A percentile compares a stretch with the other conserved stretches of the same genome.
phyloP scores from a whole-genome alignment of 352 stramenopile species.

The Aphanomyces invadans region DNA sequence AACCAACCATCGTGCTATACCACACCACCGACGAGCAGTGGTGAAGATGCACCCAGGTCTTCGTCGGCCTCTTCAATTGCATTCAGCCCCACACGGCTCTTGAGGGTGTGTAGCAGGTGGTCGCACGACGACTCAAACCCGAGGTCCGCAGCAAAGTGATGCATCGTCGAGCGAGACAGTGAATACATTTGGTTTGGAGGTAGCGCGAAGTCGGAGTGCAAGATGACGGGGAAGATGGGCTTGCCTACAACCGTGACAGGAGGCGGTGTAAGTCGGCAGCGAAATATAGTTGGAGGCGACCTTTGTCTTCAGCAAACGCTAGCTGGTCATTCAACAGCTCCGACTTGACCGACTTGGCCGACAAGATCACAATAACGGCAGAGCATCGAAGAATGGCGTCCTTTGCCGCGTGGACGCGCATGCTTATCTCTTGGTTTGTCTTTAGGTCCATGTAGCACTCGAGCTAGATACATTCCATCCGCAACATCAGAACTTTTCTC shows the following conservation, averaged over 20 bases:
- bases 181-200: conserved; percentile 24
- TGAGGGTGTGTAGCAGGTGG: conserved; percentile 39
- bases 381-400: conserved; percentile 73
- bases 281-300: not conserved
- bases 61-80: conserved; percentile 4
- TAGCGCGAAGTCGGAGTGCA: conserved; percentile 20
- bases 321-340: conserved; percentile 78
- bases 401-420: conserved; percentile 59
- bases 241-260: conserved; percentile 31
- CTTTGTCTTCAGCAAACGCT: conserved; percentile 74
- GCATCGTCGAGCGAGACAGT: conserved; percentile 16
- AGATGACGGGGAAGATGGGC: conserved; percentile 59
- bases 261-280: too few species aligned
- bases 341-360: conserved; percentile 46
- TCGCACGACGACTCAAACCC: conserved; percentile 72
- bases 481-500: too few species aligned
- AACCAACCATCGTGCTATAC: too few species aligned
- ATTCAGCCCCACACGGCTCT: conserved; percentile 31
- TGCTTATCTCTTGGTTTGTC: conserved; percentile 42
- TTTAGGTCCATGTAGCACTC: conserved; percentile 18
- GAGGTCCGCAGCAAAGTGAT: conserved; percentile 43
- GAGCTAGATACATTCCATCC: too few species aligned
- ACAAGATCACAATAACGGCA: conserved; percentile 65
- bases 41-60: not conserved
- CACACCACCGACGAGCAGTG: not conserved